Evolutionary conservation across 2,329 filamentous ascomycete species (phyloP).

Genomic region (Colletotrichum sp.): DNA sequence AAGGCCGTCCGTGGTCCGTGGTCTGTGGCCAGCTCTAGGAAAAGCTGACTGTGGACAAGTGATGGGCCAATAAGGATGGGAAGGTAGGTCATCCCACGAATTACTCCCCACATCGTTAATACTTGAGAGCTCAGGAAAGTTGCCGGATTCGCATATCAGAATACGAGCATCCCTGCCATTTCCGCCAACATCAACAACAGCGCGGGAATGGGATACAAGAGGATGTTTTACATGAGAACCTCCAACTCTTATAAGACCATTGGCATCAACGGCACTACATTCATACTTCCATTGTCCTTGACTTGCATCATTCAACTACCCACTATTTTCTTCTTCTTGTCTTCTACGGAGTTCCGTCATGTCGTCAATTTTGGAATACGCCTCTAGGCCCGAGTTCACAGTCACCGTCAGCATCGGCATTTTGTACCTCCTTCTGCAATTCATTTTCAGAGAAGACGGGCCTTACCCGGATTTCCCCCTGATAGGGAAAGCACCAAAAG

Average conservation of each 20-base stretch:
- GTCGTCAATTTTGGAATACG: not conserved
- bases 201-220: not conserved
- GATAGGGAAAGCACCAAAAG: not conserved
- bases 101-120: not conserved
- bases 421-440: not conserved
- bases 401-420: not conserved
- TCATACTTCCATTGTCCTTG: not conserved
- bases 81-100: not conserved
- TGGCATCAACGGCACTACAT: not conserved
- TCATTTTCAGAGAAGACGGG: not conserved
- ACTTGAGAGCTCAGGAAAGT: not conserved
- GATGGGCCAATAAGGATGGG: not conserved
- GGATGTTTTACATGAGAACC: not conserved
- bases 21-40: not conserved
- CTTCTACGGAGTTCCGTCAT: not conserved
- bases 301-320: not conserved
- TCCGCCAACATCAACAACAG: not conserved
- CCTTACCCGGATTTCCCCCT: not conserved
- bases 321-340: rapidly evolving
- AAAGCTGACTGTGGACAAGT: not conserved
- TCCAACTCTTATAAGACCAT: not conserved
- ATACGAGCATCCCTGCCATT: not conserved
- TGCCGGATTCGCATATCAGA: not conserved
- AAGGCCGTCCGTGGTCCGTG: not conserved
- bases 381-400: not conserved